These are phyloP conservation scores for Epithemia pelagica DNA, from an alignment of 108 stramenopile genomes.

Conservation along the genomic window DNA sequence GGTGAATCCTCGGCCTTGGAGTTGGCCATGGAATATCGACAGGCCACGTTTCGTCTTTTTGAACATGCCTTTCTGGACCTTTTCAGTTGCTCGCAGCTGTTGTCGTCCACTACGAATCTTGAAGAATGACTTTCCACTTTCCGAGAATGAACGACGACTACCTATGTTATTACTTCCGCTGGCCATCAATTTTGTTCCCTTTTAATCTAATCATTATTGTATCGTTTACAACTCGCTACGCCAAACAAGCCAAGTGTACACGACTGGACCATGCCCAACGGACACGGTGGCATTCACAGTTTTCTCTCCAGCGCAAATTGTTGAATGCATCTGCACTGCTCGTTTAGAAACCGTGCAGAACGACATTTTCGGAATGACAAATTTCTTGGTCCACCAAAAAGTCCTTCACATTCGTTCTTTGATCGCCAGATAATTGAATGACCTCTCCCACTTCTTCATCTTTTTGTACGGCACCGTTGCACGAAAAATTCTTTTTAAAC, in stretches of 20 bases:
- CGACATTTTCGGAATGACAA: constrained; percentile 74
- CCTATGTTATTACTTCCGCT: too few species aligned
- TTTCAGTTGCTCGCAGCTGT: too few species aligned
- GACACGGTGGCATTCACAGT: too few species aligned
- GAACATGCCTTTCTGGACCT: too few species aligned
- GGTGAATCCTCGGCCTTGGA: background rate
- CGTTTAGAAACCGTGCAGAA: constrained; percentile 85
- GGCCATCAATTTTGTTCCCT: too few species aligned
- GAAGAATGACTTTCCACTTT: too few species aligned
- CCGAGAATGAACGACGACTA: too few species aligned
- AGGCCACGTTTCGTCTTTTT: background rate
- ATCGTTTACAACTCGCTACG: too few species aligned
- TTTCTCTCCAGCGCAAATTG: background rate
- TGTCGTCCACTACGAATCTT: too few species aligned
- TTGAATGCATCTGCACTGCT: constrained; percentile 1
- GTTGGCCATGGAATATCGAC: background rate
- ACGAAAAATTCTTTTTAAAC: constrained; percentile 97
- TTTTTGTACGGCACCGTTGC: constrained; percentile 96
- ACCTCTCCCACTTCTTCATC: constrained; percentile 93
- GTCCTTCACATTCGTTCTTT: constrained; percentile 92
- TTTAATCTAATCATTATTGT: too few species aligned
- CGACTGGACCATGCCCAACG: too few species aligned
- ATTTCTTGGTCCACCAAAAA: constrained; percentile 97
- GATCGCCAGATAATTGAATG: constrained; percentile 97
- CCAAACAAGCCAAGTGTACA: too few species aligned